Evolutionary conservation across 2,329 filamentous ascomycete genomes (phyloP).

Genomic region (Curvularia lunata): DNA sequence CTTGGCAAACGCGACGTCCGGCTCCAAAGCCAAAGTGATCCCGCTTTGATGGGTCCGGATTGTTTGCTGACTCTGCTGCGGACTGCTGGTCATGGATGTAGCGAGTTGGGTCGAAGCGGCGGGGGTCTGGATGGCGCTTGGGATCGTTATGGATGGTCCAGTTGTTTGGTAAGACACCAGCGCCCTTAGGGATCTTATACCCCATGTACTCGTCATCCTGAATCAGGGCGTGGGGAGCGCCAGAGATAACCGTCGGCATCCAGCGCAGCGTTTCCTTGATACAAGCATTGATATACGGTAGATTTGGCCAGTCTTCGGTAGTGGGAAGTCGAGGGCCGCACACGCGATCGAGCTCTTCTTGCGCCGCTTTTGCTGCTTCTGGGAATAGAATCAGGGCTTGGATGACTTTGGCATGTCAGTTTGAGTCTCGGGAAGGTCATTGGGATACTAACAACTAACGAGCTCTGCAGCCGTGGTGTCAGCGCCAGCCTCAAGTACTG

Average conservation of each 20-base stretch:
- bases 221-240: constrained; percentile 34
- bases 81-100: constrained; percentile 38
- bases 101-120: constrained; percentile 53
- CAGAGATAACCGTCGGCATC: constrained; percentile 37
- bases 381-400: constrained; percentile 38
- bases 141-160: constrained; percentile 50
- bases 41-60: constrained; percentile 35
- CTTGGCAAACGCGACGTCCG: constrained; percentile 48
- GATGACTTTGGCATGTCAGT: constrained; percentile 22
- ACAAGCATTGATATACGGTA: constrained; percentile 38
- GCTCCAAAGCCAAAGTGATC: constrained; percentile 51
- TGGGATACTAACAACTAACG: constrained; percentile 22
- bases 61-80: constrained; percentile 41
- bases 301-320: constrained; percentile 28
- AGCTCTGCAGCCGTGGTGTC: constrained; percentile 38
- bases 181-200: constrained; percentile 48
- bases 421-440: background rate
- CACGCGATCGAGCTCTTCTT: constrained; percentile 39
- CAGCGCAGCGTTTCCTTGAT: constrained; percentile 42
- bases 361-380: constrained; percentile 26
- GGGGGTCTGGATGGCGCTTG: constrained; percentile 50
- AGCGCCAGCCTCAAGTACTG: constrained; percentile 38
- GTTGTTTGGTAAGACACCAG: constrained; percentile 44
- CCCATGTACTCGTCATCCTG: constrained; percentile 42
- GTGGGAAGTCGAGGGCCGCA: constrained; percentile 42